Evolutionary conservation across 257 asterid species (phyloP).

Genomic region (Solanum okadae): DNA sequence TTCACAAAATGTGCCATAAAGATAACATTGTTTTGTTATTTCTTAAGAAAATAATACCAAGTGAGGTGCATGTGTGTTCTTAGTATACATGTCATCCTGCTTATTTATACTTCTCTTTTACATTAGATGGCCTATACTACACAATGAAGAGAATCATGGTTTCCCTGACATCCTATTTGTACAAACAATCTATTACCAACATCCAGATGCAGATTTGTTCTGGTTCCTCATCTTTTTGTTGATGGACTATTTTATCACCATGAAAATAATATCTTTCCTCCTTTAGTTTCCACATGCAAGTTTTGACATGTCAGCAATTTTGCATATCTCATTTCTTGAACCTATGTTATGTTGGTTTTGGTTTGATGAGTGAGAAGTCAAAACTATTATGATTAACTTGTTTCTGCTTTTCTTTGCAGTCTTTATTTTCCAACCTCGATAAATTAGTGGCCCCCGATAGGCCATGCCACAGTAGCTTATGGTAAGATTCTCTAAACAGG

Average conservation of each 20-base stretch:
- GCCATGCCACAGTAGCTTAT: slow-evolving; percentile 85
- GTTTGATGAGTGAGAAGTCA: background rate
- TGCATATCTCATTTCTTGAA: background rate
- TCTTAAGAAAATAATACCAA: background rate
- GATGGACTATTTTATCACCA: background rate
- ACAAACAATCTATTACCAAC: background rate
- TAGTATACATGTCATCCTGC: background rate
- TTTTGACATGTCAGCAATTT: background rate
- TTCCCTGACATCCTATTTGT: background rate
- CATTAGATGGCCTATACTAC: background rate
- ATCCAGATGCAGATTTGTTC: background rate
- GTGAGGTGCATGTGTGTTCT: background rate
- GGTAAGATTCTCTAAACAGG: slow-evolving; percentile 32
- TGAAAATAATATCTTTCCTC: background rate
- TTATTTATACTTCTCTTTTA: background rate
- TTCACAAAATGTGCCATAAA: background rate
- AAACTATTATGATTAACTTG: background rate
- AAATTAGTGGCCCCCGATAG: slow-evolving; percentile 73
- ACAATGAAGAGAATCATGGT: background rate
- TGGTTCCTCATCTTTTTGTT: background rate
- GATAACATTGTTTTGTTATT: background rate
- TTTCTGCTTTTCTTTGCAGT: slow-evolving; percentile 36
- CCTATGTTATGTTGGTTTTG: background rate
- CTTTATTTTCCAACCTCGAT: slow-evolving; percentile 70
- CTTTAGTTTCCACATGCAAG: background rate